Percentiles rank a stretch among this genome's conserved stretches.
Conservation (phyloP, 768 basidiomycete genomes). For the Naganishia randhawae region DNA sequence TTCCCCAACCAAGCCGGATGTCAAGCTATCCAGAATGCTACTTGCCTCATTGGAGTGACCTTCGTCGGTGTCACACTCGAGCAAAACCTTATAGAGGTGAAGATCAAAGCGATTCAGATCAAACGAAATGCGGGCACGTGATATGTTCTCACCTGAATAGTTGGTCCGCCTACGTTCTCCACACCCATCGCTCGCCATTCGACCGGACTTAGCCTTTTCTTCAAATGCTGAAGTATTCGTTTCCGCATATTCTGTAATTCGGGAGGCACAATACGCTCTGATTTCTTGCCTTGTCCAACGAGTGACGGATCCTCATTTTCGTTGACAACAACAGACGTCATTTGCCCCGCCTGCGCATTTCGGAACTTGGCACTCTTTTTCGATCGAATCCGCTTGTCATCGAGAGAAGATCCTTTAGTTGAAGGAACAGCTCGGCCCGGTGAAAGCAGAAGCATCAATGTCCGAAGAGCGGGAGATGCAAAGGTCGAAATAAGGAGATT, state of each 20-base stretch:
- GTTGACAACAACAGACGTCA: slow-evolving; percentile 63
- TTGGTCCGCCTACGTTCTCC: slow-evolving; percentile 45
- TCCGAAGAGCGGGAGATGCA: slow-evolving; percentile 83
- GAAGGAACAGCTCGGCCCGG: slow-evolving; percentile 56
- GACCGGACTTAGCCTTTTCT: slow-evolving; percentile 35
- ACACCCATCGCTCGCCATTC: slow-evolving; percentile 49
- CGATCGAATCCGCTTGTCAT: slow-evolving; percentile 59
- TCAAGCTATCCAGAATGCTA: slow-evolving; percentile 76
- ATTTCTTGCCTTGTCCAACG: slow-evolving; percentile 38
- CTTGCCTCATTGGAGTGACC: slow-evolving; percentile 59
- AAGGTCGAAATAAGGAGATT: slow-evolving; percentile 76
- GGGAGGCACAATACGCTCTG: slow-evolving; percentile 51
- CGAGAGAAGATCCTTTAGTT: slow-evolving; percentile 41
- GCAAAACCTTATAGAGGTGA: slow-evolving; percentile 59
- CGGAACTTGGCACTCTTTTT: slow-evolving; percentile 82
- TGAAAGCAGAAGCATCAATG: slow-evolving; percentile 71
- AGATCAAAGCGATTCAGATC: not conserved
- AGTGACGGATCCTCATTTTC: slow-evolving; percentile 40
- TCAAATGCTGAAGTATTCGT: slow-evolving; percentile 54
- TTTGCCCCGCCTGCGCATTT: slow-evolving; percentile 66
- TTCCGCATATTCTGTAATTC: slow-evolving; percentile 61
- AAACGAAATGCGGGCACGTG: slow-evolving; percentile 8
- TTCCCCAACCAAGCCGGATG: slow-evolving; percentile 68
- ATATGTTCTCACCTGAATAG: slow-evolving; percentile 43
- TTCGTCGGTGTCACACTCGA: slow-evolving; percentile 75